Percentiles rank a stretch among this genome's conserved stretches.
These are phyloP conservation scores for Ascochyta pisi DNA, from an alignment of 2,329 filamentous ascomycete genomes.

Conservation along the genomic window DNA sequence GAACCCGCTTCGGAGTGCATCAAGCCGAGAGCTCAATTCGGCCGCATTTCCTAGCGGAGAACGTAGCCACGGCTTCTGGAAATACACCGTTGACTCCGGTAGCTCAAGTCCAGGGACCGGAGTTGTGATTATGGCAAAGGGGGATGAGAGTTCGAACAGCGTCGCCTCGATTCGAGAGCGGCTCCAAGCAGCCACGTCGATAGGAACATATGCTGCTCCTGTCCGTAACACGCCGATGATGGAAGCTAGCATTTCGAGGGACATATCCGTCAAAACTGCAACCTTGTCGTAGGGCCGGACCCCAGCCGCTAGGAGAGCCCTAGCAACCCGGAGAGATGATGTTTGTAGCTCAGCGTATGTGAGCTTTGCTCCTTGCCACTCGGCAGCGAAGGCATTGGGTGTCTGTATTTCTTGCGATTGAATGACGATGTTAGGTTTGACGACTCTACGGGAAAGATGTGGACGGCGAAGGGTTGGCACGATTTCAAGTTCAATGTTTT, in stretches of 20 bases:
- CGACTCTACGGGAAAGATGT: too few species aligned
- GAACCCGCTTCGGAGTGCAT: not conserved
- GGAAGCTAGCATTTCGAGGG: conserved; percentile 17
- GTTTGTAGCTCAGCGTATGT: not conserved
- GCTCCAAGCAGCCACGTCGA: not conserved
- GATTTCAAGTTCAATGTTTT: too few species aligned
- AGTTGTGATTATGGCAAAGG: not conserved
- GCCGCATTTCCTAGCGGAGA: not conserved
- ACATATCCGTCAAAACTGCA: conserved; percentile 18
- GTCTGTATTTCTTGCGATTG: not conserved
- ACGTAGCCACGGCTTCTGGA: not conserved
- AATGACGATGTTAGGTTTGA: too few species aligned
- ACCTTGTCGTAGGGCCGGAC: conserved; percentile 2
- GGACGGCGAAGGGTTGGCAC: too few species aligned
- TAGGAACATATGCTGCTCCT: conserved; percentile 10
- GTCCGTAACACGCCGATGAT: conserved; percentile 20
- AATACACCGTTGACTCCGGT: not conserved
- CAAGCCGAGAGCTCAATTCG: not conserved
- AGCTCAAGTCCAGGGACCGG: not conserved
- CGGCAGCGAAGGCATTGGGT: not conserved
- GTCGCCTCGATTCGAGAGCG: not conserved
- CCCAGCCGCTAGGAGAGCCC: not conserved
- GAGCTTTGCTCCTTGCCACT: not conserved
- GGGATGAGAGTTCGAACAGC: not conserved
- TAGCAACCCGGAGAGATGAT: not conserved